Percentiles rank a stretch among this genome's conserved stretches.
These are phyloP conservation scores for Sphaerostilbella broomeana DNA, from an alignment of 2,329 filamentous ascomycete genomes.

Conservation along the genomic window DNA sequence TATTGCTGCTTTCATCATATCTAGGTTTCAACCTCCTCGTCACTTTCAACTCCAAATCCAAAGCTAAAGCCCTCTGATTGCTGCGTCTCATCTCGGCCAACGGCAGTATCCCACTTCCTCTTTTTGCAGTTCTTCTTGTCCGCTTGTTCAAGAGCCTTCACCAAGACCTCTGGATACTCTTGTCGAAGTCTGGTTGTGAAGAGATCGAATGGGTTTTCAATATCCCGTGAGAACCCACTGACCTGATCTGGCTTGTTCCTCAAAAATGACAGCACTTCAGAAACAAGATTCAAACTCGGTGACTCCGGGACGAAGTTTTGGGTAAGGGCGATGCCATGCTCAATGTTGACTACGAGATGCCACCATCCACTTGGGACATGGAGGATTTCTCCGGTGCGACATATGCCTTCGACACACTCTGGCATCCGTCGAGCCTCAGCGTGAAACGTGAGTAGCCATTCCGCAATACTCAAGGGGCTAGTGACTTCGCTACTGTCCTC, in stretches of 20 bases:
- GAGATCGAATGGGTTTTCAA: conserved; percentile 65
- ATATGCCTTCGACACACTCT: conserved; percentile 81
- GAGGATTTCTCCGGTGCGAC: conserved; percentile 74
- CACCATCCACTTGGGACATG: conserved; percentile 96
- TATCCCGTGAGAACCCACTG: conserved; percentile 70
- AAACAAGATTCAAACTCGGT: conserved; percentile 48
- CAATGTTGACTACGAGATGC: conserved; percentile 89
- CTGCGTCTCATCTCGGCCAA: conserved; percentile 35
- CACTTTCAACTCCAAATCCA: conserved; percentile 44
- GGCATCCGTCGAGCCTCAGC: conserved; percentile 67
- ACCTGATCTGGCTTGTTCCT: conserved; percentile 78
- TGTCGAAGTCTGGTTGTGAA: conserved; percentile 64
- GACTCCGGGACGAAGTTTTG: conserved; percentile 87
- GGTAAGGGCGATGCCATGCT: conserved; percentile 78
- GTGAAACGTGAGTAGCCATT: conserved; percentile 90
- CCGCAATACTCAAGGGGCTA: conserved; percentile 88
- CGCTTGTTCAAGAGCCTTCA: conserved; percentile 57
- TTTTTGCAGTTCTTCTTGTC: conserved; percentile 62
- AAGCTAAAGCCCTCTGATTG: conserved; percentile 36
- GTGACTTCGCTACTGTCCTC: conserved; percentile 89
- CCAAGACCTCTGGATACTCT: conserved; percentile 59
- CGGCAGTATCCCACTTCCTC: conserved; percentile 79
- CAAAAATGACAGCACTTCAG: conserved; percentile 72
- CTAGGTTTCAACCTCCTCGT: conserved; percentile 35
- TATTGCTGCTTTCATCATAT: not conserved